Base-by-base conservation (phyloP, 129 eudicot genomes). In the Tanacetum coccineum region DNA sequence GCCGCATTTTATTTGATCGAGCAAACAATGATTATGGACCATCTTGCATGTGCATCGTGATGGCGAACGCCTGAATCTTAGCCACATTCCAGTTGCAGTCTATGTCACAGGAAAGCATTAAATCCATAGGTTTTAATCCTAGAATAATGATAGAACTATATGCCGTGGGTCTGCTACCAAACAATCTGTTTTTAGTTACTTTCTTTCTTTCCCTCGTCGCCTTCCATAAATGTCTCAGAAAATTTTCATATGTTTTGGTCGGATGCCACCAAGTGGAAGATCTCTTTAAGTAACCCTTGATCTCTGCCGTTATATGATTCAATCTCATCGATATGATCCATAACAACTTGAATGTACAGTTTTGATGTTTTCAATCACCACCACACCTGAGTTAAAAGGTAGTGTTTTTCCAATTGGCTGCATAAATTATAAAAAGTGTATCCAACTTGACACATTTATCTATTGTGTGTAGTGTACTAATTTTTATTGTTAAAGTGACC, bases 241-340 rank as follows among this genome's bases (percentile, higher is more conserved):
- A 90, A 60, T 90, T 90, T 91, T 86, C 87, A 60, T 83, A 87
- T 61, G 78, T 87, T 3, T 95, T 91, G 47, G 87, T 84, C 45
- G 95, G 63, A 71, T 90, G 97, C 97, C 97, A 90, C 97, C 97
- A 90, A 9, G 97, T 87, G n/a, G 70, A 87, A 90, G 45, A 90
- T 70, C 70, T 90, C 97, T 90, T 90, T 66, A 90, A 70, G 59
- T 90, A 90, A 53, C n/a, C 97, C 97, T 57, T 90, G 97, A 66
- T 90, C 97, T 45, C 97, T 95, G 2, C 97, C 97, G 60, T 90
- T 90, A 64, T 90, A 90, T 5, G 97, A 86, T 72, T 81, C 90
- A 15, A 89, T 89, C 62, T 83, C 90, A 13, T 85, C 79, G 0
- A 86, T 83, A 66, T 89, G 90, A 68, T 82, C 95, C 97, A 90